Evolutionary conservation across 176 grass and related monocot genomes (phyloP).

Genomic region (Canna indica): DNA sequence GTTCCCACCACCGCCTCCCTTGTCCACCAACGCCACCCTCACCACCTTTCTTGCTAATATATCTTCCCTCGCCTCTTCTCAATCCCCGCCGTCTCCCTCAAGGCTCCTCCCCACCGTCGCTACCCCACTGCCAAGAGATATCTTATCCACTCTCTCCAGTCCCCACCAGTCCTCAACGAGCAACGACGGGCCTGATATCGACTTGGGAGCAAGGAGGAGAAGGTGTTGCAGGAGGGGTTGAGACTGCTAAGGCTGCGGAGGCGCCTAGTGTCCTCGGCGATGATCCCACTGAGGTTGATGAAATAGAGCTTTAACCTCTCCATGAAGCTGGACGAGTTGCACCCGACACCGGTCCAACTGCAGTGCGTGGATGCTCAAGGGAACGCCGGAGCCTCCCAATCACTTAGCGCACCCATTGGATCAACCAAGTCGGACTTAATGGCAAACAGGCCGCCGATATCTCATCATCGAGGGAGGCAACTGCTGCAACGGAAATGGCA

Average conservation of each 20-base stretch:
- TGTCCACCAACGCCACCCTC: too few species aligned
- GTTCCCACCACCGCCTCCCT: too few species aligned
- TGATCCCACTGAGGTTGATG: conserved; percentile 61
- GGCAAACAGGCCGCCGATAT: conserved; percentile 41
- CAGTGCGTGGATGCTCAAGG: conserved; percentile 35
- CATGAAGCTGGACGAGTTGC: conserved; percentile 42
- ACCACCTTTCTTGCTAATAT: too few species aligned
- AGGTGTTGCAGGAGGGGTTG: conserved; percentile 78
- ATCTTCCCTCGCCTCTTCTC: too few species aligned
- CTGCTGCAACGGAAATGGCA: conserved; percentile 12
- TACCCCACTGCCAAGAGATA: too few species aligned
- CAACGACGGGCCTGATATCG: conserved; percentile 33
- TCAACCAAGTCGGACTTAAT: conserved; percentile 61
- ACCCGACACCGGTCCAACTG: conserved; percentile 59
- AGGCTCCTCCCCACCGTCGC: too few species aligned
- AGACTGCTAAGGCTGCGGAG: conserved; percentile 40
- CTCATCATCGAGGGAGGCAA: conserved; percentile 26
- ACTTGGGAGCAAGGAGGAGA: conserved; percentile 53
- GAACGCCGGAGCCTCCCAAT: conserved; percentile 34
- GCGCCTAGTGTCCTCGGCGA: conserved; percentile 40
- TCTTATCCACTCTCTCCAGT: too few species aligned
- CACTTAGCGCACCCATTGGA: conserved; percentile 33
- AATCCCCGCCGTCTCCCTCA: too few species aligned
- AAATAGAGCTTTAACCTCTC: conserved; percentile 43
- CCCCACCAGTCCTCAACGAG: too few species aligned